Evolutionary conservation across 768 basidiomycete genomes (phyloP).

Genomic region (Gymnopilus dilepis): DNA sequence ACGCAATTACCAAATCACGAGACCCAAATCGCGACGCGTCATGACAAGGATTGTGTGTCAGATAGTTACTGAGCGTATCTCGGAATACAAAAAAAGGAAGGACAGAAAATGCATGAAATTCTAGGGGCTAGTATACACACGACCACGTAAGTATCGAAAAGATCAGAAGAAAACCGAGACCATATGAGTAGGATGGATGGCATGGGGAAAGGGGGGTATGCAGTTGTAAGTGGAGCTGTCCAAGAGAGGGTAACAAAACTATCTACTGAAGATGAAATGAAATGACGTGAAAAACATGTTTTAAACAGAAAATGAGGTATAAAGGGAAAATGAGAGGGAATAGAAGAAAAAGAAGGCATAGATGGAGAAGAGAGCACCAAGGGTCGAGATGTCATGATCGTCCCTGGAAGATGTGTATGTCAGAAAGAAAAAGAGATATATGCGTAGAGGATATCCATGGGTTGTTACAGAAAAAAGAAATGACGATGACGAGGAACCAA

Average conservation of each 20-base stretch:
- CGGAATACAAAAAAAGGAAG: background rate
- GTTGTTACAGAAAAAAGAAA: background rate
- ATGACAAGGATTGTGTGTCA: too few relatives aligned
- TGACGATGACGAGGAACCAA: background rate
- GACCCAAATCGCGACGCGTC: too few relatives aligned
- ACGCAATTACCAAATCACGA: too few relatives aligned
- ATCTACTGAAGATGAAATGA: background rate
- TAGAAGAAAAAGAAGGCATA: background rate
- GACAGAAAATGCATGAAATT: background rate
- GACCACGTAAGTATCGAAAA: background rate
- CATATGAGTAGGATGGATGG: background rate
- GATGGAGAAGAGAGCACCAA: background rate
- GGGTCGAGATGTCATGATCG: conserved; percentile 2
- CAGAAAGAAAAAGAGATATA: background rate
- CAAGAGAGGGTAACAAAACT: background rate
- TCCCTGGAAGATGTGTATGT: conserved; percentile 3
- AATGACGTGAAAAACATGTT: background rate
- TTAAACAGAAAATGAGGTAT: background rate
- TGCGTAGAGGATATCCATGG: background rate
- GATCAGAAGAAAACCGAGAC: background rate
- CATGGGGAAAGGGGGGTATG: background rate
- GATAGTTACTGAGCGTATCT: too few relatives aligned
- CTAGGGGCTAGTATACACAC: background rate
- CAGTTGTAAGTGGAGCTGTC: background rate
- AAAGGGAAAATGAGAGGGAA: background rate